Base-by-base conservation (phyloP, 1,139 yeast genomes). In the Candida dubliniensis region DNA sequence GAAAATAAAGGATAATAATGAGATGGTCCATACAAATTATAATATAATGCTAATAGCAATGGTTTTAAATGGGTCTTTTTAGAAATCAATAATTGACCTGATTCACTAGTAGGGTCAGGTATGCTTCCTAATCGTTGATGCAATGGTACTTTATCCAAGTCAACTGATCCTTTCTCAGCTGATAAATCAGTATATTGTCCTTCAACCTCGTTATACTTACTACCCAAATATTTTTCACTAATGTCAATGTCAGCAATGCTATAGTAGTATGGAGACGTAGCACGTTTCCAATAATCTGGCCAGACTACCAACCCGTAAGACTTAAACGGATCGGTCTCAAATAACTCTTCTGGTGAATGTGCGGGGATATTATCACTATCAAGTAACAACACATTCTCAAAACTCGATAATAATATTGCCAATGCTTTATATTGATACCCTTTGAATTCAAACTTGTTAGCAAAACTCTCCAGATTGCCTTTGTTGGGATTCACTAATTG, bases 1-100 rank as follows among this genome's bases (percentile, higher is more conserved):
- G 93, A 83, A 44, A 89, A 77, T 38, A 89, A 73, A n/a, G 95
- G 95, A 62, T 88, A 89, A 59, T 77, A 89, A 66, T 82, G 81
- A 13, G 77, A 75, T 5, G 93, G 95, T 0, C 96, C 96, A 58
- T 80, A 84, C 34, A 86, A 63, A 58, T 88, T 89, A 65, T 88
- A 89, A 64, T 87, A 88, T 31, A 86, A 64, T 0, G 95, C 81
- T 43, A 89, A 64, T 43, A 87, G 60, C 44, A 88, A 64, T 9
- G 87, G 80, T 51, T 77, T 76, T 45, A 80, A 71, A 61, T 89
- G 96, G 1, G 77, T 70, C 27, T 69, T 66, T 60, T 88, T 88
- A 45, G 82, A 77, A 25, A 87, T 72, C 76, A 85, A 71, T 44
- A 89, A 59, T 64, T 88, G 96, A 2, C 96, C 96, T 9, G 91